Evolutionary conservation across 164 flowering plant species (phyloP).

Genomic region (Cinnamomum chago): DNA sequence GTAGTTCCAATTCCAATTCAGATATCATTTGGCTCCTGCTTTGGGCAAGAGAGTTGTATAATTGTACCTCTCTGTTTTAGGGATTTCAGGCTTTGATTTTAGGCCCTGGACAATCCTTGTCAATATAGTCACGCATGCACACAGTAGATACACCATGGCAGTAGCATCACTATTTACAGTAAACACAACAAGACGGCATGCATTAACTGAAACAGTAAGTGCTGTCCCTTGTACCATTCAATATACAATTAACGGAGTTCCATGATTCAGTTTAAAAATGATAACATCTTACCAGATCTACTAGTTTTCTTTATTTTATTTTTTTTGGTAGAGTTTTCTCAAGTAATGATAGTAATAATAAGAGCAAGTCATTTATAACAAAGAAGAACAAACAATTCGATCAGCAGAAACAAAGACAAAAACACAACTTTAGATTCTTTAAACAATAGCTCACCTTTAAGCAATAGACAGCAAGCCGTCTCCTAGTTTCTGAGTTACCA

Average conservation of each 20-base stretch:
- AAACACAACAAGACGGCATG: background rate
- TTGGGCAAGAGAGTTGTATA: too few species aligned
- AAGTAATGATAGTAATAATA: background rate
- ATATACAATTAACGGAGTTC: background rate
- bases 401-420: background rate
- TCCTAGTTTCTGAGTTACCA: constrained; percentile 97
- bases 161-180: background rate
- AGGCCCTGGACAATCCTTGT: too few species aligned
- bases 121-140: too few species aligned
- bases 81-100: too few species aligned
- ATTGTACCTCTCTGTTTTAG: too few species aligned
- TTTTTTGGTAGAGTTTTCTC: background rate
- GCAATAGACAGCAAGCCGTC: constrained; percentile 99
- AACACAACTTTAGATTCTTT: background rate
- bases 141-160: background rate
- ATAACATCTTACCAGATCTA: background rate
- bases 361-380: background rate
- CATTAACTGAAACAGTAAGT: background rate
- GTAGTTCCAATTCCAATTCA: too few species aligned
- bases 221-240: background rate
- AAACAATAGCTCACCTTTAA: constrained; percentile 56
- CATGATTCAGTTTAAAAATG: background rate
- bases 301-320: background rate
- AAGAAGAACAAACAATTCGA: background rate
- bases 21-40: too few species aligned